These are phyloP conservation scores for Gossypium arboreum DNA, from an alignment of 345 rosid species.

Conservation along the genomic window DNA sequence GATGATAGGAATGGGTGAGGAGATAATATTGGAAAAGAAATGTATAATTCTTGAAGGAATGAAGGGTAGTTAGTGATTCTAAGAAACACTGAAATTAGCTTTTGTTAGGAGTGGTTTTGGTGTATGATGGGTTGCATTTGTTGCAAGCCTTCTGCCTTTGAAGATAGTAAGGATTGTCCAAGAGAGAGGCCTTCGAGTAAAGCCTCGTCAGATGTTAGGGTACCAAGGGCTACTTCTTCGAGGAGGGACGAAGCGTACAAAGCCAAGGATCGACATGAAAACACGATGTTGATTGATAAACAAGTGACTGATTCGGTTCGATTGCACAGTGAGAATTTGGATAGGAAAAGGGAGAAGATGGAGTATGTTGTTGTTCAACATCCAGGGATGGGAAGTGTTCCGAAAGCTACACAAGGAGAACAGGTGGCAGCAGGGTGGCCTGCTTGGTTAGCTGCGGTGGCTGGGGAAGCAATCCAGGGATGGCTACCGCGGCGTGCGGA, in stretches of 20 bases:
- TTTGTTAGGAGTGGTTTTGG: conserved; percentile 34
- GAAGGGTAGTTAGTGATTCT: conserved; percentile 35
- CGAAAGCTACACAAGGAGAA: conserved; percentile 77
- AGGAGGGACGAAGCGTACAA: conserved; percentile 66
- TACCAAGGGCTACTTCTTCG: conserved; percentile 56
- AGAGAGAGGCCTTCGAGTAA: conserved; percentile 62
- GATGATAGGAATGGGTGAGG: conserved; percentile 26
- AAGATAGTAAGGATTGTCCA: conserved; percentile 81
- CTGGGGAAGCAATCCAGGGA: conserved; percentile 93
- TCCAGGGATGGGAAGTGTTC: conserved; percentile 61
- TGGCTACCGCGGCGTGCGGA: conserved; percentile 97
- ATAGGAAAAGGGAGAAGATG: conserved; percentile 64
- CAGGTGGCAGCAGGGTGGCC: conserved; percentile 99
- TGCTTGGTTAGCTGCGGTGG: conserved; percentile 92
- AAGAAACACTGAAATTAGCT: conserved; percentile 14
- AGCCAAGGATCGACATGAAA: conserved; percentile 48
- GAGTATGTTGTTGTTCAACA: conserved; percentile 45
- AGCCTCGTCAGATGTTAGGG: conserved; percentile 53
- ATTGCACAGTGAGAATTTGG: conserved; percentile 51
- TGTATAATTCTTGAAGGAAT: conserved; percentile 22
- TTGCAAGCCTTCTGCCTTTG: conserved; percentile 82
- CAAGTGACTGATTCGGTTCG: conserved; percentile 59
- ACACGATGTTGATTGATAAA: conserved; percentile 52
- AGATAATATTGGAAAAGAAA: conserved; percentile 16
- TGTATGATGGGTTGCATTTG: conserved; percentile 76